Conservation (phyloP, 2,329 filamentous ascomycete genomes). For the Fusarium drepaniforme region DNA sequence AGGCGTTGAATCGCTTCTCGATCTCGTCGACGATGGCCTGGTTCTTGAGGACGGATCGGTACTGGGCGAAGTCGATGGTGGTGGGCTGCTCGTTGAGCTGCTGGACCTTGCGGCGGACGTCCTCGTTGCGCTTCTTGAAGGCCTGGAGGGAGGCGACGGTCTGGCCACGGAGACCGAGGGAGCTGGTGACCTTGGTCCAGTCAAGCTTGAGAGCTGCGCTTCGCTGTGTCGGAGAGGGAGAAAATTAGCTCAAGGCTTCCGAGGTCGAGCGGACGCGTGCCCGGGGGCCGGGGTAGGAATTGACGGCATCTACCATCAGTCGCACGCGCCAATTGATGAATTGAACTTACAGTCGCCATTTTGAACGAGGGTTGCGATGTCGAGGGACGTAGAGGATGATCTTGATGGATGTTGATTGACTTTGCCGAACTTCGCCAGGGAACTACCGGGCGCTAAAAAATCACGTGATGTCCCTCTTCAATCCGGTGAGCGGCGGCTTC, state of each 20-base stretch:
- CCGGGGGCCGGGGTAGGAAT: conserved; percentile 16
- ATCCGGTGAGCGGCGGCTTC: conserved; percentile 30
- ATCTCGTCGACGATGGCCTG: conserved; percentile 95
- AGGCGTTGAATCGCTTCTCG: conserved; percentile 92
- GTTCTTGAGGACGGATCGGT: conserved; percentile 96
- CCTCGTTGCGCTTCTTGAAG: conserved; percentile 99
- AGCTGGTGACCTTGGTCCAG: conserved; percentile 95
- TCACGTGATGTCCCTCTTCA: conserved; percentile 49
- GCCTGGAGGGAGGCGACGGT: conserved; percentile 91
- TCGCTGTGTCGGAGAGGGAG: conserved; percentile 75
- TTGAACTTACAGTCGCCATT: conserved; percentile 77
- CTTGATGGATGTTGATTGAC: conserved; percentile 59
- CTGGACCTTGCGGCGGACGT: conserved; percentile 94
- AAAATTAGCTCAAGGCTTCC: conserved; percentile 67
- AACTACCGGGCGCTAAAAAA: conserved; percentile 42
- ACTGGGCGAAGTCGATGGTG: conserved; percentile 91
- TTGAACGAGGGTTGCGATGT: conserved; percentile 64
- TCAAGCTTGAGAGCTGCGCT: conserved; percentile 99
- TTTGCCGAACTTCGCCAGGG: conserved; percentile 58
- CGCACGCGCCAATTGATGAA: conserved; percentile 44
- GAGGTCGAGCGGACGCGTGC: conserved; percentile 34
- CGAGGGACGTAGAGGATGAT: conserved; percentile 63
- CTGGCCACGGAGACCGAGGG: conserved; percentile 95
- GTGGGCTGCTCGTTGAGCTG: conserved; percentile 86
- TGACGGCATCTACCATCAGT: conserved; percentile 33